Conservation (phyloP, 2,329 filamentous ascomycete genomes). For the Furcasterigmium sp. region DNA sequence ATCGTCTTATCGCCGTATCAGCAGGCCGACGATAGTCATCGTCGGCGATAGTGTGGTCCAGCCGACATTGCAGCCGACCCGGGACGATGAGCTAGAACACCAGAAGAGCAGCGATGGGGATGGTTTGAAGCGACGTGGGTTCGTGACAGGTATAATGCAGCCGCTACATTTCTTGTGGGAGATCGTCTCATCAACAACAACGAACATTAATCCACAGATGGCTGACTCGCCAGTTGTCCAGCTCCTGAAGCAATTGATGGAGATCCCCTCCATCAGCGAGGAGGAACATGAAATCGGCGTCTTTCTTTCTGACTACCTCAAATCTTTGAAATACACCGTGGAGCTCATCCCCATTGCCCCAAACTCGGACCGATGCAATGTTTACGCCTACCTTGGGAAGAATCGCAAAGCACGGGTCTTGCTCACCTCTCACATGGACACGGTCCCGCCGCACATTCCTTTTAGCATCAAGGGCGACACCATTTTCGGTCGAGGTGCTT, state of each 20-base stretch:
- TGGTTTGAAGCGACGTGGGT: too few species aligned
- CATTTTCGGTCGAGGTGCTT: conserved; percentile 41
- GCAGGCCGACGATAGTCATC: too few species aligned
- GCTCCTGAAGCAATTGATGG: conserved; percentile 26
- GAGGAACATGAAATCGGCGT: conserved; percentile 27
- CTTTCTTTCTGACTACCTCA: conserved; percentile 25
- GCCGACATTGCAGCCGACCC: too few species aligned
- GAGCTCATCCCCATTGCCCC: conserved; percentile 27
- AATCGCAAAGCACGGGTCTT: conserved; percentile 22
- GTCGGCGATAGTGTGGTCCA: too few species aligned
- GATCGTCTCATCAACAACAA: too few species aligned
- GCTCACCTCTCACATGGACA: conserved; percentile 29
- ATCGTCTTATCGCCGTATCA: too few species aligned
- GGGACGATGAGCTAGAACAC: too few species aligned
- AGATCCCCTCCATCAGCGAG: conserved; percentile 28
- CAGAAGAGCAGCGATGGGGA: too few species aligned
- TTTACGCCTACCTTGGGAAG: conserved; percentile 30
- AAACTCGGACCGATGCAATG: conserved; percentile 26
- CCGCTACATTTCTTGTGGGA: too few species aligned
- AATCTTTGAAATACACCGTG: conserved; percentile 25
- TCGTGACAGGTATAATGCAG: too few species aligned
- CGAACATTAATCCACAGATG: too few species aligned
- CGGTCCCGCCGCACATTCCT: conserved; percentile 46
- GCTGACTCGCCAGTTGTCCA: conserved; percentile 19
- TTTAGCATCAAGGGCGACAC: conserved; percentile 31